Base-by-base conservation (phyloP, 73 alveolate genomes). In the Paramecium sexaurelia region DNA sequence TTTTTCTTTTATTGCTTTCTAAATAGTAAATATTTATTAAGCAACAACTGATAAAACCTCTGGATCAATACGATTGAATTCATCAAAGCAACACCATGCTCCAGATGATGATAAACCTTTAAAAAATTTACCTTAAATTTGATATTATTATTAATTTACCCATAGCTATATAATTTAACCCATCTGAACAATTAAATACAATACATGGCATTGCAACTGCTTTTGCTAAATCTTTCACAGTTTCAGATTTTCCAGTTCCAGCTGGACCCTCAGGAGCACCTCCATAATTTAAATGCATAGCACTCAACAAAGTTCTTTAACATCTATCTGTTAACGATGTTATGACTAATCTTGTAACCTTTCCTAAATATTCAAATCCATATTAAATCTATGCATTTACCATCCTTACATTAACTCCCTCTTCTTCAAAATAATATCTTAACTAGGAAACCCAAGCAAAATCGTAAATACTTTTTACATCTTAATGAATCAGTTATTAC, bases 201-300 rank as follows among this genome's bases (percentile, higher is more conserved):
- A 97, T 97, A 47, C 99, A 96, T 87, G 96, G 92, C 51, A 96
- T 97, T 6, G 99, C 99, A 67, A 96, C 94, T 37, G 99, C 99
- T 51, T 95, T 95, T 32, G 97, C 94, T 87, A 96, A 92, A 95
- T 98, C 99, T 94, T 97, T 96, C 15, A 97, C 99, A 19, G 99
- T 95, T 96, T 98, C 99, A 35, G 99, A 97, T 92, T 98, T 98
- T 15, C 99, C 99, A 1, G 99, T 97, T 36, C 99, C 99, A 5
- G 99, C 99, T 3, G 99, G 99, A 5, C 99, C 99, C 83, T 97
- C 99, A 7, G 99, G 99, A 6, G 99, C 99, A 0, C 99, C 99
- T 40, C 99, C 99, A 89, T 97, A 97, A 86, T 93, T 95, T 51
- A 95, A 94, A 91, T 96, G 96, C 95, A 96, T 92, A 19, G 99